phyloP scores from a whole-genome alignment of 1,284 basidiomycete species.

The Puccinia coronata region DNA sequence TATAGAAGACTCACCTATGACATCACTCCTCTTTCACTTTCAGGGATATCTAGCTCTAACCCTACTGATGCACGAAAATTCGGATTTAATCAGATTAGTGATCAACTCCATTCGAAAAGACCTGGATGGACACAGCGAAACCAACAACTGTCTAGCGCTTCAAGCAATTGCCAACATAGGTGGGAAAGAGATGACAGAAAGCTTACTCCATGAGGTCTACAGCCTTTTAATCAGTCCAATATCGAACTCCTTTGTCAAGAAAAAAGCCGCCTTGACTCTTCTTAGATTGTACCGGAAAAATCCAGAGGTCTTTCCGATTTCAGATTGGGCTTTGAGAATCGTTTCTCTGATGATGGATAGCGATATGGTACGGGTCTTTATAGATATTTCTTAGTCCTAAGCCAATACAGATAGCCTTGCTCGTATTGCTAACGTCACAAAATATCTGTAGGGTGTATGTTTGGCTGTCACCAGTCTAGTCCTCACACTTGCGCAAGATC shows the following conservation, averaged over 20 bases:
- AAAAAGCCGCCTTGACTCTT: conserved; percentile 94
- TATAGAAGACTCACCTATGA: conserved; percentile 1
- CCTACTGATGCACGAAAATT: conserved; percentile 96
- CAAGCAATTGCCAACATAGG: conserved; percentile 99
- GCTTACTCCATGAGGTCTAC: conserved; percentile 88
- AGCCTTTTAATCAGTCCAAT: conserved; percentile 95
- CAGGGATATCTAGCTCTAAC: conserved; percentile 97
- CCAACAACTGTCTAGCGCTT: conserved; percentile 92
- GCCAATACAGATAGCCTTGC: conserved; percentile 15
- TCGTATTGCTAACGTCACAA: conserved; percentile 8
- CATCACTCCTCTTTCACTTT: not conserved
- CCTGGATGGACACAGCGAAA: conserved; percentile 88
- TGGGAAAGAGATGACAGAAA: conserved; percentile 96
- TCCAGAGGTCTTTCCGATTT: conserved; percentile 85
- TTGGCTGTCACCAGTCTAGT: conserved; percentile 89
- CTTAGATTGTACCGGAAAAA: conserved; percentile 93
- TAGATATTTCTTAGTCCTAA: not conserved
- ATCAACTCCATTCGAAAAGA: conserved; percentile 99
- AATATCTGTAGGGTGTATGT: conserved; percentile 72
- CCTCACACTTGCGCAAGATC: conserved; percentile 91
- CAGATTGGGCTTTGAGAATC: conserved; percentile 93
- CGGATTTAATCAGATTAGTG: conserved; percentile 88
- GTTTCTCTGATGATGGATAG: conserved; percentile 91
- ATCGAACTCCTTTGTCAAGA: conserved; percentile 92
- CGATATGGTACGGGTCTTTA: conserved; percentile 68